These are phyloP conservation scores for Hypseocharis bilobata DNA, from an alignment of 441 rosid species.

Conservation along the genomic window DNA sequence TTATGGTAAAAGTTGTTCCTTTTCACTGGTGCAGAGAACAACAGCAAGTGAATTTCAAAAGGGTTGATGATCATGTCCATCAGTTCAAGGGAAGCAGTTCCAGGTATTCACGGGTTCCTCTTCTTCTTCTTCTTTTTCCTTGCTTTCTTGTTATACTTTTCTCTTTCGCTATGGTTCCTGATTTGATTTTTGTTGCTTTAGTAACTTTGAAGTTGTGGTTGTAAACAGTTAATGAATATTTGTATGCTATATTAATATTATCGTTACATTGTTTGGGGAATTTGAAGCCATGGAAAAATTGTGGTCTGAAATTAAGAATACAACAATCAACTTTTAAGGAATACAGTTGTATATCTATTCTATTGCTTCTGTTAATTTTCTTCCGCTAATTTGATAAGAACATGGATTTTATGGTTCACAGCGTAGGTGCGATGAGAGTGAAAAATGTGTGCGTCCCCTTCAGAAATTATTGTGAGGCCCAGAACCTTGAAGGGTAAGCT, in stretches of 20 bases:
- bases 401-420: slow-evolving; percentile 23
- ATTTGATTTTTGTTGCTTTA: no score
- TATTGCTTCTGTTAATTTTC: not conserved
- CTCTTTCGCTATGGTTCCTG: no score
- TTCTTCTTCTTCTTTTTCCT: no score
- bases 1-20: not conserved
- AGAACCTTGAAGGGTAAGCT: slow-evolving; percentile 47
- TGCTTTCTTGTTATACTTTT: no score
- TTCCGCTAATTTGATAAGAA: not conserved
- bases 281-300: no score
- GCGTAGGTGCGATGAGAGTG: slow-evolving; percentile 67
- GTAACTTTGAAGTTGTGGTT: not conserved
- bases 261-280: no score
- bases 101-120: slow-evolving; percentile 43
- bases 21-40: slow-evolving; percentile 30
- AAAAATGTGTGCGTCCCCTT: slow-evolving; percentile 43
- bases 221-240: no score
- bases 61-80: slow-evolving; percentile 53
- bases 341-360: no score
- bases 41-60: slow-evolving; percentile 41
- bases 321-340: not conserved
- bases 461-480: slow-evolving; percentile 46
- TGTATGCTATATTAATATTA: no score
- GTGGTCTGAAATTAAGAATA: no score
- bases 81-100: slow-evolving; percentile 73